Percentiles rank a stretch among this genome's conserved stretches.
Conservation (phyloP, 495 filamentous ascomycete species). For the Penicillium crystallinum region DNA sequence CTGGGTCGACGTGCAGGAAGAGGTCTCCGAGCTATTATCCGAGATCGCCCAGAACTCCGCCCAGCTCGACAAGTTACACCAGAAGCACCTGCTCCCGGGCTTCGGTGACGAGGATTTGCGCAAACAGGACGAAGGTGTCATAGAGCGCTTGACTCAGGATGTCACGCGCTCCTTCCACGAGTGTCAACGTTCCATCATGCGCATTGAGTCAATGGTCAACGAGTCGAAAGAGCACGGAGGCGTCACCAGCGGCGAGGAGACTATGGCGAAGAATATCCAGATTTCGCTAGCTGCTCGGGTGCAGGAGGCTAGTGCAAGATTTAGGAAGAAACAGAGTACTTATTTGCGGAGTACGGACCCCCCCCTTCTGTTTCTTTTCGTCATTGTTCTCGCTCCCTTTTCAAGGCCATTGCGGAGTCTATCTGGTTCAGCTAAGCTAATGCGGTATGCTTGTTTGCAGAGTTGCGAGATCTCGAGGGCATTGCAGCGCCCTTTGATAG, state of each 20-base stretch:
- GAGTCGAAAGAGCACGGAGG: slow-evolving; percentile 63
- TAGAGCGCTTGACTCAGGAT: slow-evolving; percentile 83
- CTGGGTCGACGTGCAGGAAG: slow-evolving; percentile 93
- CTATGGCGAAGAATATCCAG: slow-evolving; percentile 94
- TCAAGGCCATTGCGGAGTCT: background rate
- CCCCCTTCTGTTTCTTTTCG: background rate
- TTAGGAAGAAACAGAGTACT: slow-evolving; percentile 93
- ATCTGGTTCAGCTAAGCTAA: slow-evolving; percentile 4
- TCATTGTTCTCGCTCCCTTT: background rate
- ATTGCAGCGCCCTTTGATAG: slow-evolving; percentile 58
- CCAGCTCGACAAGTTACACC: slow-evolving; percentile 84
- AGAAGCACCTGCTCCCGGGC: slow-evolving; percentile 93
- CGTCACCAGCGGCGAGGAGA: slow-evolving; percentile 76
- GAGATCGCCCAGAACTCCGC: slow-evolving; percentile 77
- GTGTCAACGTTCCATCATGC: slow-evolving; percentile 82
- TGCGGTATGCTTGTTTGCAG: slow-evolving; percentile 37
- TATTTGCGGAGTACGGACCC: slow-evolving; percentile 78
- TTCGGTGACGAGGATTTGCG: slow-evolving; percentile 93
- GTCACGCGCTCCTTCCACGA: slow-evolving; percentile 86
- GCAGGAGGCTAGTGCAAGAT: slow-evolving; percentile 86
- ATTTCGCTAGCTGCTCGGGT: slow-evolving; percentile 81
- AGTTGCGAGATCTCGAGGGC: slow-evolving; percentile 75
- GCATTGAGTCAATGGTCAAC: slow-evolving; percentile 77
- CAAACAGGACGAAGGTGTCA: slow-evolving; percentile 75
- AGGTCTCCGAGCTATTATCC: slow-evolving; percentile 77